Base-by-base conservation (phyloP, 805 yeast genomes). In the Vanderwaltozyma tropicalis region DNA sequence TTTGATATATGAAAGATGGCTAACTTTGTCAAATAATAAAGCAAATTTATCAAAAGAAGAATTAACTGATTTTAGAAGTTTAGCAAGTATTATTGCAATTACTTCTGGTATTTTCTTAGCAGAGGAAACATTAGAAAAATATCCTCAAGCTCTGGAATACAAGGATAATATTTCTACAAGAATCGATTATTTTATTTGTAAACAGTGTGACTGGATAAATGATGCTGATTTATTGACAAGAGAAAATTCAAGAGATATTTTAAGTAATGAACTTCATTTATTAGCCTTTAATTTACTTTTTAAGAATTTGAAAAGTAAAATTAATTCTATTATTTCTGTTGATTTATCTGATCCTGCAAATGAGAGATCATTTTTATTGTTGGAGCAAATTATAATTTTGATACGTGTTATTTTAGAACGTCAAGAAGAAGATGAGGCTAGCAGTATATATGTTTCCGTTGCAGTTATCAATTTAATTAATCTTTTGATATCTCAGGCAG, bases 61-160 rank as follows among this genome's bases (percentile, higher is more conserved):
- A 55, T 41, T 58, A 32, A 47, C 63, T 9, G 69, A 75, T 19
- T 76, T 76, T 57, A 65, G 81, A 47, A 80, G 78, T 50, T 78
- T 71, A 51, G 77, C 86, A 2, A 92, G 89, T 8, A 76, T 79
- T 42, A 56, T 84, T 42, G 84, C 86, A 2, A 74, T 86, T 0
- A 62, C 80, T 0, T 72, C 84, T 35, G 86, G 94, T 31, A 67
- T 78, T 13, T 71, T 80, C 40, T 52, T 79, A 38, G 44, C 49
- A 35, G 41, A 26, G 9, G 13, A 27, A 6, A 37, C 22, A 9
- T 9, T 30, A 6, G 25, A 31, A 6, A 32, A 42, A 5, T 41
- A 34, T 15, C 44, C 46, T 3, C 41, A 37, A 17, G 30, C 43
- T 12, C 13, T 25, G 4, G 34, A 36, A 7, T 48, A 59, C 31